Evolutionary conservation across 352 stramenopile species (phyloP).

Genomic region (Phytopythium boreale): DNA sequence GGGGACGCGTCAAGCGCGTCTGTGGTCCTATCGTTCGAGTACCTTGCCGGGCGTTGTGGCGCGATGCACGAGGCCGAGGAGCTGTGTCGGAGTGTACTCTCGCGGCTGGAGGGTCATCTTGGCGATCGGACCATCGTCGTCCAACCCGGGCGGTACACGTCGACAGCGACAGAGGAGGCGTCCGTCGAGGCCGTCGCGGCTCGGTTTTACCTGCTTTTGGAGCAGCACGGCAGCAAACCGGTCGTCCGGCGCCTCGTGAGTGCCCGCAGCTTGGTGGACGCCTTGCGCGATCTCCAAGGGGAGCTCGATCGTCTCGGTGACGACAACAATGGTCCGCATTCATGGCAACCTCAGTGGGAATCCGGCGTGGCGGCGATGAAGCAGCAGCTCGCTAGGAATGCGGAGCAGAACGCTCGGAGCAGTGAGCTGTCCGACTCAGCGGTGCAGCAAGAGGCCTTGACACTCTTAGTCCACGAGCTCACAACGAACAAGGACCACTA

Average conservation of each 20-base stretch:
- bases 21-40: neutral
- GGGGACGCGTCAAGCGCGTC: neutral
- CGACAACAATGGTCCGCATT: neutral
- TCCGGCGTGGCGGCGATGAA: conserved; percentile 7
- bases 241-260: conserved; percentile 13
- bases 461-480: conserved; percentile 12
- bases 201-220: conserved; percentile 6
- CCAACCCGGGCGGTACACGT: neutral
- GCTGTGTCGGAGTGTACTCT: neutral
- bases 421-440: conserved; percentile 1
- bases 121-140: neutral
- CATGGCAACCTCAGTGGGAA: conserved; percentile 12
- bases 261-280: conserved; percentile 7
- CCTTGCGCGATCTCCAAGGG: conserved; percentile 11
- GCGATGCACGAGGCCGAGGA: neutral
- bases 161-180: neutral
- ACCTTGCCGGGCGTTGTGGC: neutral
- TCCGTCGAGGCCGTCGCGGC: neutral
- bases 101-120: neutral
- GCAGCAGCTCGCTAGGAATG: conserved; percentile 2
- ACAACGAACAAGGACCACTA: conserved; percentile 13
- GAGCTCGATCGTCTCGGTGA: conserved; percentile 9
- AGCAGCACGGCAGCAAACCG: conserved; percentile 14
- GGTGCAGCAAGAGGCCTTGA: conserved; percentile 10
- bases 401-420: neutral